Evolutionary conservation across 495 filamentous ascomycete genomes (phyloP), one percentile per base, ranked within the genome.

Genomic region (Thermochaetoides thermophila): DNA sequence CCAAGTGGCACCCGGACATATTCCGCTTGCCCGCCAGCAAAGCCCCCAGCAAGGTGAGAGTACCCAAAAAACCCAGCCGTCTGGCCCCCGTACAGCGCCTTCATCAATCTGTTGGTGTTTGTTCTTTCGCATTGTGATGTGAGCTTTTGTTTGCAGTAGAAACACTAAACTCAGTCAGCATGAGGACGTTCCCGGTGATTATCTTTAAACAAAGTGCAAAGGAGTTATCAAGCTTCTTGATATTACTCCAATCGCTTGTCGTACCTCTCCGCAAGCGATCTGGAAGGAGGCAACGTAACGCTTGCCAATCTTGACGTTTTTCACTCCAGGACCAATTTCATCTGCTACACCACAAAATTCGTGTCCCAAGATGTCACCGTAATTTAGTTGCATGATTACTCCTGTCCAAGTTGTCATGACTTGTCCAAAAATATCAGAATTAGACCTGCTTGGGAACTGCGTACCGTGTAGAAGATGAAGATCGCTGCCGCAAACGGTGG

Each of bases 341-440:
- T 89, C 81, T 5, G 91, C 76, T 12, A 83, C 55, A 26, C 85
- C 85, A 47, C 78, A 85, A 59, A 84, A 91, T 44, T 93, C 85
- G 50, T 94, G 84, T 28, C 85, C 85, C 0, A 92, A 66, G 31
- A 93, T 85, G 57, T 94, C 85, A 26, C 86, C 84, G 43, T 81
- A 78, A 40, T 77, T 58, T 22, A 92, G 42, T 46, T 91, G 66
- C 3, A 86, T 56, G 17, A 92, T 68, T 13, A 60, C 53, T 17
- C 74, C 57, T 60, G 26, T 10, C 17, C 4, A 16, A 4, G 9
- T n/a, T 13, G 64, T 64, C 7, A 34, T 24, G 14, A 13, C 32
- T 39, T 35, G 39, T 56, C 11, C 22, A 1, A 4, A 1, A 14
- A 19, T 11, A 19, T 5, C 3, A 9, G 18, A 4, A 9, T 12